A percentile compares a stretch with the other conserved stretches of the same genome.
Evolutionary conservation across 1,284 basidiomycete species (phyloP).

Genomic region (Marasmius oreades): DNA sequence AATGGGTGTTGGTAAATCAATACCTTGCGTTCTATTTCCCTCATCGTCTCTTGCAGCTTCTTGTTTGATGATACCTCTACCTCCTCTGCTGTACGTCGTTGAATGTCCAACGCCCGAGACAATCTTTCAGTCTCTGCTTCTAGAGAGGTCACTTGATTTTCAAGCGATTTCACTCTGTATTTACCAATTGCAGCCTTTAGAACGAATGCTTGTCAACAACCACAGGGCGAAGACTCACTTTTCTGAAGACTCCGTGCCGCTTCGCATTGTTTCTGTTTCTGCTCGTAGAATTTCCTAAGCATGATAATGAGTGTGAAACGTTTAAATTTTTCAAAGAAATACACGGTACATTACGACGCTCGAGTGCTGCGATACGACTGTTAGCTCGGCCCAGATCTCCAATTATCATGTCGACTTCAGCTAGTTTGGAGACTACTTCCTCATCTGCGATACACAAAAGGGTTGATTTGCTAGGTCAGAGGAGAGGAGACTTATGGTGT

Average conservation of each 20-base stretch:
- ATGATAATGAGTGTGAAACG: conserved; percentile 1
- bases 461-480: conserved; percentile 12
- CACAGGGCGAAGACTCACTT: conserved; percentile 45
- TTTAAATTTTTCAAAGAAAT: too few relatives aligned
- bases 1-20: too few relatives aligned
- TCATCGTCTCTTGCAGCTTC: conserved; percentile 57
- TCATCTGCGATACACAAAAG: conserved; percentile 62
- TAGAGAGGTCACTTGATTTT: conserved; percentile 67
- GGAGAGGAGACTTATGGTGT: conserved; percentile 15
- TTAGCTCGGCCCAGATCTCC: conserved; percentile 93
- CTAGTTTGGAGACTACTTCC: conserved; percentile 83
- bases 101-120: conserved; percentile 64
- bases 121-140: conserved; percentile 74
- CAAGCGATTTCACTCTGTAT: conserved; percentile 67
- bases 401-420: conserved; percentile 90
- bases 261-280: conserved; percentile 87
- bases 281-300: conserved; percentile 86
- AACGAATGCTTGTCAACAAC: not conserved
- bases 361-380: conserved; percentile 86
- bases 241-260: conserved; percentile 74
- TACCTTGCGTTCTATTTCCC: conserved; percentile 61
- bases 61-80: conserved; percentile 47
- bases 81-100: conserved; percentile 58
- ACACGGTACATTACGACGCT: conserved; percentile 88
- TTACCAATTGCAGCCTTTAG: conserved; percentile 5